A percentile compares a stretch with the other conserved stretches of the same genome.
phyloP scores from a whole-genome alignment of 129 eudicot species.

The Pseudognaphalium luteoalbum region DNA sequence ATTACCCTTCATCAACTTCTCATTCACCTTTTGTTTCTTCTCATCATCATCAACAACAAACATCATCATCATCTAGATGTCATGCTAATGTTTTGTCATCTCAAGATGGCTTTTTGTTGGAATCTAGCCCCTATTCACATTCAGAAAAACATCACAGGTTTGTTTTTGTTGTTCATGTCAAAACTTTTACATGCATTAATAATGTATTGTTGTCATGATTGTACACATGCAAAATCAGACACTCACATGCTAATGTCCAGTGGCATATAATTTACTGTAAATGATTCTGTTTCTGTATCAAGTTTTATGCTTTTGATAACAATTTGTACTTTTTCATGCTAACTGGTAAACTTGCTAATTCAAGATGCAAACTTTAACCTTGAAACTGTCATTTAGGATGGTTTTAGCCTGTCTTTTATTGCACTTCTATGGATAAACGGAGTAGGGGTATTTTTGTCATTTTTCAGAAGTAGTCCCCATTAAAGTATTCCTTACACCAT shows the following conservation, averaged over 20 bases:
- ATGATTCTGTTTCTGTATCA: slow-evolving; percentile 39
- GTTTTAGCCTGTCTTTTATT: slow-evolving; percentile 16
- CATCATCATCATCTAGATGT: slow-evolving; percentile 43
- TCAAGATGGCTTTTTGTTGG: slow-evolving; percentile 55
- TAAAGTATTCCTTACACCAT: not conserved
- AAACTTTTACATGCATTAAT: slow-evolving; percentile 22
- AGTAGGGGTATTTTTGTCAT: slow-evolving; percentile 14
- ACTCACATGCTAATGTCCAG: slow-evolving; percentile 36
- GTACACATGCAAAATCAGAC: slow-evolving; percentile 40
- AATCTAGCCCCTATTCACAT: slow-evolving; percentile 40
- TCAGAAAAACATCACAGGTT: slow-evolving; percentile 55
- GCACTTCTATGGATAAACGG: not conserved
- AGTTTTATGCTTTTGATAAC: slow-evolving; percentile 23
- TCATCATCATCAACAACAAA: not conserved
- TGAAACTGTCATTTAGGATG: slow-evolving; percentile 25
- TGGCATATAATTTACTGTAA: slow-evolving; percentile 11
- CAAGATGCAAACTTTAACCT: slow-evolving; percentile 22
- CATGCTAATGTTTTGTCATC: slow-evolving; percentile 38
- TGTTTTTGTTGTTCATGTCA: slow-evolving; percentile 11
- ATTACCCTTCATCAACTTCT: slow-evolving; percentile 27
- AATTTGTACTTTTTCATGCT: slow-evolving; percentile 35
- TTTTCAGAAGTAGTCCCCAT: not conserved
- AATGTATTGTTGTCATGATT: slow-evolving; percentile 36
- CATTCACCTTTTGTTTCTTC: slow-evolving; percentile 38
- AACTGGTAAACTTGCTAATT: slow-evolving; percentile 28